These are phyloP conservation scores for Poa annua DNA, from an alignment of 176 grass and related monocot genomes.

Conservation along the genomic window DNA sequence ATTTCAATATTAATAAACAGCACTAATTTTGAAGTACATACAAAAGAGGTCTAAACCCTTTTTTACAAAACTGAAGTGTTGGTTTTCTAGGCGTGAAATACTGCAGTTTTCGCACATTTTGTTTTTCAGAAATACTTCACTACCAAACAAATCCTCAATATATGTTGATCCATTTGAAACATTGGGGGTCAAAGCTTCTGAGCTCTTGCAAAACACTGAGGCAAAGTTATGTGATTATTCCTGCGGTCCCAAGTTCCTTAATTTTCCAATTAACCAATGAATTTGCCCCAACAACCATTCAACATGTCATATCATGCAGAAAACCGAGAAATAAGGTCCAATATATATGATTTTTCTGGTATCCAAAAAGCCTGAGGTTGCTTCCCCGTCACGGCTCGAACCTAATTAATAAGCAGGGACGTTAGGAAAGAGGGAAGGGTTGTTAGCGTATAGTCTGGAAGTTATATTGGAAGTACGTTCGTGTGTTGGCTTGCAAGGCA, in stretches of 20 bases:
- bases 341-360: neutral
- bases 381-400: neutral
- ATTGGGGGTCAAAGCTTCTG: no score
- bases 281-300: neutral
- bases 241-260: neutral
- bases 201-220: neutral
- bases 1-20: no score
- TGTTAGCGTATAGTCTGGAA: neutral
- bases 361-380: neutral
- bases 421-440: slow-evolving; percentile 15
- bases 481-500: slow-evolving; percentile 45
- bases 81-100: no score
- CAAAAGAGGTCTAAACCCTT: no score
- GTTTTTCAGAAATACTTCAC: no score
- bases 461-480: slow-evolving; percentile 26
- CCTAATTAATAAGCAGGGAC: slow-evolving; percentile 1
- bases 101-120: no score
- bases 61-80: no score
- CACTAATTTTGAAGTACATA: no score
- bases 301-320: neutral
- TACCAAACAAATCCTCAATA: no score
- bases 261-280: neutral
- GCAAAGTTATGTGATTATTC: neutral
- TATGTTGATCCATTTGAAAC: no score
- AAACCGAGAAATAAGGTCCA: neutral